These are phyloP conservation scores for Ilex paraguariensis DNA, from an alignment of 305 asterid genomes.

Conservation along the genomic window DNA sequence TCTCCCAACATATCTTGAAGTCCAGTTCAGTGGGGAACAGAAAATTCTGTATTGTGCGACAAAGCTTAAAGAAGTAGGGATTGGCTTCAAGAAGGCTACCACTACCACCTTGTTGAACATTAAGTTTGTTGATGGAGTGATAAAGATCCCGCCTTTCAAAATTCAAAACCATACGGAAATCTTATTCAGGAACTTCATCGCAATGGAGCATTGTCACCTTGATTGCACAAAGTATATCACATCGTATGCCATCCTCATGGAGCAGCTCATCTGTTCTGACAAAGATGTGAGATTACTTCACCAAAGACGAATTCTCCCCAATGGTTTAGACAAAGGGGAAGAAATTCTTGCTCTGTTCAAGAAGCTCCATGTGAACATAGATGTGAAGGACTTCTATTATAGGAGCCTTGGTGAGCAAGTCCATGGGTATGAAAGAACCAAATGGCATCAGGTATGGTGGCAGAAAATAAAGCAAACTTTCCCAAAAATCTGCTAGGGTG, in stretches of 20 bases:
- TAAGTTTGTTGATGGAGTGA: conserved; percentile 23
- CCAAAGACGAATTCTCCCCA: conserved; percentile 22
- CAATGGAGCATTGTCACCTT: conserved; percentile 34
- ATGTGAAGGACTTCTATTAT: conserved; percentile 37
- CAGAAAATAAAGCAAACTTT: conserved; percentile 20
- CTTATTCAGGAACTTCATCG: conserved; percentile 45
- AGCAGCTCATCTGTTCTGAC: conserved; percentile 20
- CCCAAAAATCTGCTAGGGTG: conserved; percentile 18
- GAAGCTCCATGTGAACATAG: conserved; percentile 27
- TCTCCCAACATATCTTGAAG: conserved; percentile 31
- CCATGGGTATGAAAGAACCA: conserved; percentile 16
- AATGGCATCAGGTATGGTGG: conserved; percentile 18
- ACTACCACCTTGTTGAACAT: conserved; percentile 22
- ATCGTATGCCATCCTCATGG: conserved; percentile 38
- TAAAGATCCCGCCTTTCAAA: conserved; percentile 34
- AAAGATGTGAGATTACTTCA: conserved; percentile 37
- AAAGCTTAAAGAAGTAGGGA: conserved; percentile 28
- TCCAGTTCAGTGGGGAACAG: conserved; percentile 5
- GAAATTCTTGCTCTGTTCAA: conserved; percentile 24
- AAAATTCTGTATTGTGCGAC: conserved; percentile 11
- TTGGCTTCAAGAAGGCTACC: conserved; percentile 19
- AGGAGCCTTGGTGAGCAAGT: conserved; percentile 37
- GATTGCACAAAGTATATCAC: conserved; percentile 32
- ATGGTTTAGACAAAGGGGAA: conserved; percentile 21
- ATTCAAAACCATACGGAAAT: conserved; percentile 30